Percentiles rank a stretch among this genome's conserved stretches.
phyloP scores from a whole-genome alignment of 2,329 filamentous ascomycete species.

The Verticillium isaacii region DNA sequence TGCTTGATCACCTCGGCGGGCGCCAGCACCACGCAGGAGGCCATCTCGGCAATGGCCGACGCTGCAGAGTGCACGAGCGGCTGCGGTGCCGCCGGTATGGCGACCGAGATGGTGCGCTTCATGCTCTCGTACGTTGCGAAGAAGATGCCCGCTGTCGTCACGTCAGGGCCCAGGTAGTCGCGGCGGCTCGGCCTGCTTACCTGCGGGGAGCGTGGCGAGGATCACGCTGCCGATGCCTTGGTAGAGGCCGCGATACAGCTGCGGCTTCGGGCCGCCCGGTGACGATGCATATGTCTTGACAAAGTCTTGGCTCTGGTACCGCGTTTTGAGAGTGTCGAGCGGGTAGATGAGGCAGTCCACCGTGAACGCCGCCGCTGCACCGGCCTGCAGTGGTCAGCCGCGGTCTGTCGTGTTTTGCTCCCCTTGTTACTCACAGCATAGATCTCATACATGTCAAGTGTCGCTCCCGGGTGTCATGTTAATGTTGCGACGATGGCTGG shows the following conservation, averaged over 20 bases:
- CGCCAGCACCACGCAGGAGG: constrained; percentile 80
- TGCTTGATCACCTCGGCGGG: constrained; percentile 91
- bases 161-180: background rate
- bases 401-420: background rate
- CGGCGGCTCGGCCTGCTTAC: constrained; percentile 32
- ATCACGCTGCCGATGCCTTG: constrained; percentile 85
- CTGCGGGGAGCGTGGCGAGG: constrained; percentile 82
- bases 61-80: constrained; percentile 69
- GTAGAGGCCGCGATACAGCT: constrained; percentile 70
- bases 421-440: constrained; percentile 8
- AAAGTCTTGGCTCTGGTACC: constrained; percentile 76
- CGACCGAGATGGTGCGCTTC: constrained; percentile 56
- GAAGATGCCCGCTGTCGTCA: constrained; percentile 66
- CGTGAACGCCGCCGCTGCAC: constrained; percentile 78
- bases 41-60: constrained; percentile 73
- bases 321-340: constrained; percentile 84
- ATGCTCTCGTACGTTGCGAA: constrained; percentile 84
- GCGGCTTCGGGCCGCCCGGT: constrained; percentile 45
- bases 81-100: constrained; percentile 51
- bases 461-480: background rate
- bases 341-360: constrained; percentile 85
- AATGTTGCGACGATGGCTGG: background rate
- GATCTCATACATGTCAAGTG: constrained; percentile 10
- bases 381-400: constrained; percentile 51
- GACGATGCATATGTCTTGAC: constrained; percentile 58